phyloP scores from a whole-genome alignment of 2,329 filamentous ascomycete species.

The Sporothrix brasiliensis region DNA sequence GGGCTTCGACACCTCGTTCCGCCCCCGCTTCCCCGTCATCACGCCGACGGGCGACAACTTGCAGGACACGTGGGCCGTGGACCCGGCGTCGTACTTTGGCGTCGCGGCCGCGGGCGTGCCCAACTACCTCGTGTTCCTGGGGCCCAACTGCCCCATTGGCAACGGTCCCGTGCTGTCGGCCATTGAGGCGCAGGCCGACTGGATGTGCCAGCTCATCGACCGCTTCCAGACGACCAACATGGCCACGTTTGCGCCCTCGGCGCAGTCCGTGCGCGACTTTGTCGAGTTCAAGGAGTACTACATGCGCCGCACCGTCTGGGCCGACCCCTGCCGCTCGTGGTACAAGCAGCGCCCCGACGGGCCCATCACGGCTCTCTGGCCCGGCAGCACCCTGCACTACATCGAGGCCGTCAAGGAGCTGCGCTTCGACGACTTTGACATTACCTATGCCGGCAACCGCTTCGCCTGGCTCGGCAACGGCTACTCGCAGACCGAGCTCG shows the following conservation, averaged over 20 bases:
- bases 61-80: constrained; percentile 41
- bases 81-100: constrained; percentile 42
- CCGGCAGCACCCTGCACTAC: constrained; percentile 38
- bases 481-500: constrained; percentile 49
- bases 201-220: constrained; percentile 55
- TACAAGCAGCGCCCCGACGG: constrained; percentile 39
- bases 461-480: constrained; percentile 43
- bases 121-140: constrained; percentile 40
- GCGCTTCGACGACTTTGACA: constrained; percentile 43
- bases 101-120: constrained; percentile 43
- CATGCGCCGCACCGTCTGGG: constrained; percentile 42
- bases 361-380: constrained; percentile 39
- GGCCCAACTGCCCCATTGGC: constrained; percentile 36
- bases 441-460: constrained; percentile 37
- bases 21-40: constrained; percentile 42
- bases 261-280: constrained; percentile 37
- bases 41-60: constrained; percentile 34
- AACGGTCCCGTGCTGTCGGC: constrained; percentile 34
- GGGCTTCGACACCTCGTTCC: constrained; percentile 44
- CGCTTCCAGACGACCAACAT: constrained; percentile 56
- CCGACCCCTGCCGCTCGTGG: constrained; percentile 40
- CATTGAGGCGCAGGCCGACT: constrained; percentile 41
- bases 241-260: constrained; percentile 39
- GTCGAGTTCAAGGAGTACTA: constrained; percentile 42
- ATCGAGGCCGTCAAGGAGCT: constrained; percentile 40